These are phyloP conservation scores for Durio zibethinus DNA, from an alignment of 345 rosid species.

Conservation along the genomic window DNA sequence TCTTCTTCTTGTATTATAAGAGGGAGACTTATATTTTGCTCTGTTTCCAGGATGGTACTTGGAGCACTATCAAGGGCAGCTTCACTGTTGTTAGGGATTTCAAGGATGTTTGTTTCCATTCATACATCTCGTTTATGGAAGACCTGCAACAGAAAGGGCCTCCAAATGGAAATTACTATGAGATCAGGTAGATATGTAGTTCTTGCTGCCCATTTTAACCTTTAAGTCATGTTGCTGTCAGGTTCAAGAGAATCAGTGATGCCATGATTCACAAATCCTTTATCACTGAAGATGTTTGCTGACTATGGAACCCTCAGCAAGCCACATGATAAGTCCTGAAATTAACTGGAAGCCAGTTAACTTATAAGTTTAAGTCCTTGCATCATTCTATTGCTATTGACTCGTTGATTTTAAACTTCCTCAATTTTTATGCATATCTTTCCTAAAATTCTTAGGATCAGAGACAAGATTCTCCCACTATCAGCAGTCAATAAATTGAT, in stretches of 20 bases:
- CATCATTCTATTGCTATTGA: background rate
- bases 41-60: conserved; percentile 76
- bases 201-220: background rate
- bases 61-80: conserved; percentile 59
- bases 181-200: conserved; percentile 62
- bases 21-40: conserved; percentile 9
- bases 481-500: background rate
- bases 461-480: background rate
- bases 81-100: conserved; percentile 72
- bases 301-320: background rate
- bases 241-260: background rate
- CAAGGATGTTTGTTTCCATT: conserved; percentile 65
- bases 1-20: conserved; percentile 6
- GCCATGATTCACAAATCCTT: background rate
- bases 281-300: background rate
- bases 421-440: background rate
- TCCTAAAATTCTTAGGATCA: background rate
- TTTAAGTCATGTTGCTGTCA: background rate
- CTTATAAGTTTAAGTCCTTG: background rate
- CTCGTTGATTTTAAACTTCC: background rate
- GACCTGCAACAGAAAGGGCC: conserved; percentile 50
- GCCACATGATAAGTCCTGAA: background rate
- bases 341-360: background rate
- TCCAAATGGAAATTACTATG: conserved; percentile 58
- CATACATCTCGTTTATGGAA: conserved; percentile 71